Percentiles rank a stretch among this genome's conserved stretches.
phyloP scores from a whole-genome alignment of 2,329 filamentous ascomycete genomes.

The Alternaria viburni region DNA sequence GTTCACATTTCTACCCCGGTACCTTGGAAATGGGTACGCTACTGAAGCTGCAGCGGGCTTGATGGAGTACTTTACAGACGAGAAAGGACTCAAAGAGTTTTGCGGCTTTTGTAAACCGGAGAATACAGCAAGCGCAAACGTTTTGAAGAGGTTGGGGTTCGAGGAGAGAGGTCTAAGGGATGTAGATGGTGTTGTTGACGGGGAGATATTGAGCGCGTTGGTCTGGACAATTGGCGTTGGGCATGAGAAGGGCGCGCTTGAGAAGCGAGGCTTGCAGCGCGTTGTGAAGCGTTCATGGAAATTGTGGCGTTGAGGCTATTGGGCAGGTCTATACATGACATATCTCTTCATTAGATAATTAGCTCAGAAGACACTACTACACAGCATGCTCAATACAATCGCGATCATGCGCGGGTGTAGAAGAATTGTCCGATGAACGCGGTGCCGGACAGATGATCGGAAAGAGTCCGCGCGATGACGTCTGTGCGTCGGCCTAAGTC shows the following conservation, averaged over 20 bases:
- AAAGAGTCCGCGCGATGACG: neutral
- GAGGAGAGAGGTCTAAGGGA: conserved; percentile 17
- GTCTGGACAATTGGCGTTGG: conserved; percentile 19
- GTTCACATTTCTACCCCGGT: conserved; percentile 15
- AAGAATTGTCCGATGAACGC: neutral
- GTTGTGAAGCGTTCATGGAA: neutral
- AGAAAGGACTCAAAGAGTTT: conserved; percentile 13
- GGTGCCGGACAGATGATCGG: neutral
- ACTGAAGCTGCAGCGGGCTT: conserved; percentile 22
- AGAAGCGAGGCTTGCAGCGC: neutral
- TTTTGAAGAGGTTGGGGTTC: conserved; percentile 29
- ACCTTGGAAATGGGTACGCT: conserved; percentile 29
- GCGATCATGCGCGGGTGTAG: too few species aligned
- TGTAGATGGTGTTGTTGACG: neutral
- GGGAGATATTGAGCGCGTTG: neutral
- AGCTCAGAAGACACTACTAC: too few species aligned
- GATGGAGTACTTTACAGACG: conserved; percentile 13
- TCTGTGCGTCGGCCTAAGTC: neutral
- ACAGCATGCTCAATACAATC: too few species aligned
- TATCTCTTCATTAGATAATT: too few species aligned
- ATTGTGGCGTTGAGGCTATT: neutral
- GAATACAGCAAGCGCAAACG: conserved; percentile 24
- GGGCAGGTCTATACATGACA: too few species aligned
- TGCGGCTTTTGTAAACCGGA: conserved; percentile 21
- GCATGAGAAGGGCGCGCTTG: neutral